Base-by-base conservation (phyloP, 1,284 basidiomycete species). In the Rhodofomes roseus region DNA sequence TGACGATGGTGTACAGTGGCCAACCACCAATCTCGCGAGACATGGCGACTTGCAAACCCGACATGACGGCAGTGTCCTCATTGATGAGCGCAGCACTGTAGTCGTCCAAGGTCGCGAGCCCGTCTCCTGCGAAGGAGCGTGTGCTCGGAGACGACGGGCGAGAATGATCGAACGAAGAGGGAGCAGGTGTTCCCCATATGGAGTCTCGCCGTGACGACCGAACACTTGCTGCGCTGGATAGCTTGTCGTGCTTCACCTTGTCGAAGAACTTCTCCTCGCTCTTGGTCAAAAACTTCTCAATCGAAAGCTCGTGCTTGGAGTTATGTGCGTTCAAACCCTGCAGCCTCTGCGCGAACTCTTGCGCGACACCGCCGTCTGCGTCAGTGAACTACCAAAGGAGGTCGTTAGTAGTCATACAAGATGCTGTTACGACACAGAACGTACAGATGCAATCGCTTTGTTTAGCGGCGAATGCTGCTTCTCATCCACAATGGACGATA, bases 201-300 rank as follows among this genome's bases (percentile, higher is more conserved):
- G 93, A 95, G 58, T 96, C 93, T 58, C 91, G 85, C 56, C 87
- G 83, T 9, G 92, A 87, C 36, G 90, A 95, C 53, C 85, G 80
- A 58, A 90, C 76, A 73, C 90, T 92, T 14, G 87, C 85, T 37
- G 90, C 91, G 66, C 84, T 90, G 12, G 80, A 81, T 29, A 95
- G 78, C 78, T 92, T 95, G 67, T 95, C 93, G 75, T 87, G 92
- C 71, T 90, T 86, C 64, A 94, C 90, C 71, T 88, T 90, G 63
- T 90, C 89, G 76, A 95, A 96, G 86, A 95, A 96, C 0, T 86
- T 87, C 71, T 95, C 93, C 74, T 96, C 94, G 66, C 90, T 93
- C 79, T 95, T 95, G 66, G 87, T 81, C 66, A 96, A 76, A 80
- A 82, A 96, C 71, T 91, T 90, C 71, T 96, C 94, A 66, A 96